A percentile compares a stretch with the other conserved stretches of the same genome.
phyloP scores from a whole-genome alignment of 2,329 filamentous ascomycete species.

The Botryotinia globosa region DNA sequence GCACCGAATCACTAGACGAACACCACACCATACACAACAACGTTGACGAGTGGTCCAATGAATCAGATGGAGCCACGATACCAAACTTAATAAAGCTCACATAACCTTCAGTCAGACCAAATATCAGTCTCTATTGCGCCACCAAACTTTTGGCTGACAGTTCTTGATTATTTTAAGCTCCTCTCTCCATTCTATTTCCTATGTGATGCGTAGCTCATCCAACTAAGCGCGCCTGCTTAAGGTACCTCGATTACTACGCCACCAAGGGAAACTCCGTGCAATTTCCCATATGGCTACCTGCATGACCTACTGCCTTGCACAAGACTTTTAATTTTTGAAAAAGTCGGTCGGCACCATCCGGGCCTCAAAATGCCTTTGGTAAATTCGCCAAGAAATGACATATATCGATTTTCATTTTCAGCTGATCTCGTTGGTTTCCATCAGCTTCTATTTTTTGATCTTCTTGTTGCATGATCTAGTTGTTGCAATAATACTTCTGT shows the following conservation, averaged over 20 bases:
- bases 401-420: background rate
- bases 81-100: slow-evolving; percentile 1
- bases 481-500: background rate
- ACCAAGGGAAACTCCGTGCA: slow-evolving; percentile 10
- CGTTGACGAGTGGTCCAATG: slow-evolving; percentile 6
- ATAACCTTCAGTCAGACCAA: background rate
- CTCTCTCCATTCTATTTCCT: background rate
- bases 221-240: background rate
- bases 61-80: slow-evolving; percentile 14
- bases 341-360: slow-evolving; percentile 5
- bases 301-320: slow-evolving; percentile 9
- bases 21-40: slow-evolving; percentile 4
- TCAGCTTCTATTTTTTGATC: background rate
- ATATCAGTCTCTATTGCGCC: background rate
- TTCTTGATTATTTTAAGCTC: background rate
- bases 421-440: background rate
- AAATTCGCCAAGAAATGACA: background rate
- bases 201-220: background rate
- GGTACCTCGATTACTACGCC: background rate
- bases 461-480: background rate
- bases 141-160: background rate
- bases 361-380: background rate
- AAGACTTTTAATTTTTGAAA: background rate
- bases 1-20: background rate
- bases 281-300: slow-evolving; percentile 13